These are phyloP conservation scores for Lichina pygmaea DNA, from an alignment of 495 filamentous ascomycete genomes.

Conservation along the genomic window DNA sequence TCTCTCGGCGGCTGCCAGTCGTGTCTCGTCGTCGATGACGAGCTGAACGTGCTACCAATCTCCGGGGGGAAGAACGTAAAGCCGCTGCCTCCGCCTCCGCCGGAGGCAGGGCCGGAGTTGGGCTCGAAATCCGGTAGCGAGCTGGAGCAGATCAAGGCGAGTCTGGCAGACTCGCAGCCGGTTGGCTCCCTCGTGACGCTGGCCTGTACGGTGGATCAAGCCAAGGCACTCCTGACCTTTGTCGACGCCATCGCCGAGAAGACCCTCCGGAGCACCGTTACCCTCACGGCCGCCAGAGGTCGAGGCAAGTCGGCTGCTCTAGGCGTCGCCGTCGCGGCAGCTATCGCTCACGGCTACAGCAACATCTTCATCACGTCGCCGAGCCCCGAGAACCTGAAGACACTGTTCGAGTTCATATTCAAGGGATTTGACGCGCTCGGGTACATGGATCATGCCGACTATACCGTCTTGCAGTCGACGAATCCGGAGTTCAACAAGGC, in stretches of 20 bases:
- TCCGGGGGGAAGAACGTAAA: conserved; percentile 87
- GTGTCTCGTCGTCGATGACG: conserved; percentile 91
- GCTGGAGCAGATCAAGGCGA: conserved; percentile 67
- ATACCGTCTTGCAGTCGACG: conserved; percentile 93
- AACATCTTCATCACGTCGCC: conserved; percentile 99
- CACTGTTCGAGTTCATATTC: conserved; percentile 93
- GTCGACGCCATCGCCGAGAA: conserved; percentile 94
- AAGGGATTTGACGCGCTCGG: conserved; percentile 88
- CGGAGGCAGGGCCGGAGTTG: conserved; percentile 35
- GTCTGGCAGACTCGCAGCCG: conserved; percentile 57
- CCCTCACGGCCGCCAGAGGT: conserved; percentile 80
- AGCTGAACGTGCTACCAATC: conserved; percentile 90
- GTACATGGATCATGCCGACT: conserved; percentile 86
- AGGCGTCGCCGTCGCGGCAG: conserved; percentile 81
- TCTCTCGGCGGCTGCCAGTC: conserved; percentile 83
- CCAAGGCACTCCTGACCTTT: conserved; percentile 81
- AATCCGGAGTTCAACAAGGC: conserved; percentile 99
- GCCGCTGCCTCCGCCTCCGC: conserved; percentile 43
- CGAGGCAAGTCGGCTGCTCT: conserved; percentile 92
- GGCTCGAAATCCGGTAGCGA: conserved; percentile 44
- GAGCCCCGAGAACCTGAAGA: conserved; percentile 94
- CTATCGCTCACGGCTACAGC: conserved; percentile 85
- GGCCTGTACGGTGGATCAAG: conserved; percentile 80
- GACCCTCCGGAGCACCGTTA: conserved; percentile 76
- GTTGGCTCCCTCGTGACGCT: conserved; percentile 62